Evolutionary conservation across 306 rosid genomes (phyloP).

Genomic region (Inga laurina): DNA sequence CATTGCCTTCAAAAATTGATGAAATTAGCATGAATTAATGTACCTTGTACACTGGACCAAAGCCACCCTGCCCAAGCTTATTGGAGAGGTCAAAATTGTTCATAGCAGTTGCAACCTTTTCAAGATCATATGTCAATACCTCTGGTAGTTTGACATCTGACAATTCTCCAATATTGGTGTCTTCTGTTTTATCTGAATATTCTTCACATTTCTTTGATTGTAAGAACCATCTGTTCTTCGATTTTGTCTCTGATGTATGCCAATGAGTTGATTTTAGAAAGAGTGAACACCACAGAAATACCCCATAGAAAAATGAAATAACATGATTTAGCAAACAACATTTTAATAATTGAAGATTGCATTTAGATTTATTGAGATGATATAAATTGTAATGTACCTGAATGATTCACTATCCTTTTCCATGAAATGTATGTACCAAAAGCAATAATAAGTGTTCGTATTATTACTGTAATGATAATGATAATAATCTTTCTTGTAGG

Average conservation of each 20-base stretch:
- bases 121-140: not conserved
- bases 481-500: not conserved
- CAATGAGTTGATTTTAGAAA: not conserved
- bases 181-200: not conserved
- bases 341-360: not conserved
- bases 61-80: not conserved
- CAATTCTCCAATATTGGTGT: not conserved
- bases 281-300: not conserved
- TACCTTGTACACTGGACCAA: slow-evolving; percentile 11
- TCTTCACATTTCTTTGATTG: not conserved
- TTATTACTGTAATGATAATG: not conserved
- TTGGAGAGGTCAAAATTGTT: not conserved
- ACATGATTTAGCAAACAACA: not conserved
- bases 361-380: not conserved
- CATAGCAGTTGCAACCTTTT: not conserved
- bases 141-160: not conserved
- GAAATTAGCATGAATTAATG: not conserved
- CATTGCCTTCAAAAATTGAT: not conserved
- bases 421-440: slow-evolving; percentile 23
- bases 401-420: not conserved
- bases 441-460: slow-evolving; percentile 3
- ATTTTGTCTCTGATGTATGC: not conserved
- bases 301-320: not conserved
- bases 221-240: not conserved
- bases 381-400: not conserved